A percentile compares a stretch with the other conserved stretches of the same genome.
These are phyloP conservation scores for Beauveria caledonica DNA, from an alignment of 2,329 filamentous ascomycete genomes.

Conservation along the genomic window DNA sequence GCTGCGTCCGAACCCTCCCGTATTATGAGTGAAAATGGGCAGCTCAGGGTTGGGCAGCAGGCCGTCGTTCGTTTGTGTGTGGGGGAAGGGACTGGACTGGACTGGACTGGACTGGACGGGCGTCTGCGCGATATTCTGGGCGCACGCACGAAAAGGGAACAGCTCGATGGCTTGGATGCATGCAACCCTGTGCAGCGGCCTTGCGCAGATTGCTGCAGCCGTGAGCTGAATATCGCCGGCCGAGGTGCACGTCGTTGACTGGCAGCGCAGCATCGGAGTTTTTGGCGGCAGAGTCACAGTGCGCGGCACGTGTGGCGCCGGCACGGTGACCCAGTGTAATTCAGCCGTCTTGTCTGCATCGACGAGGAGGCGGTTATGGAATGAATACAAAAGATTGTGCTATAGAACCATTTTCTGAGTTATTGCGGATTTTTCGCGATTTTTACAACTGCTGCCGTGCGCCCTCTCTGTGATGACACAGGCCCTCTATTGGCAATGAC, in stretches of 20 bases:
- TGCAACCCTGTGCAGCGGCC: neutral
- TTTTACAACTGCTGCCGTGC: neutral
- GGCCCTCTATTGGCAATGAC: neutral
- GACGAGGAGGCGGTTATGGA: neutral
- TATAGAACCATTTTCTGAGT: neutral
- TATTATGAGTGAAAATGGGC: neutral
- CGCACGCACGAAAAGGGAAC: neutral
- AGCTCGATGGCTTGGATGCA: neutral
- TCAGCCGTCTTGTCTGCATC: neutral
- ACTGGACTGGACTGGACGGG: neutral
- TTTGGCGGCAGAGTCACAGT: neutral
- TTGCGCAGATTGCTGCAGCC: neutral
- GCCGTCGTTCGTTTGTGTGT: neutral
- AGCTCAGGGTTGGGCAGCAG: constrained; percentile 5
- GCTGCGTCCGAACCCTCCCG: neutral
- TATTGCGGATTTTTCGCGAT: neutral
- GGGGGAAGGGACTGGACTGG: neutral
- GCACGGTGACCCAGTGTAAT: constrained; percentile 4
- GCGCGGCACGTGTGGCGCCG: constrained; percentile 2
- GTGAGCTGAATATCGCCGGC: neutral
- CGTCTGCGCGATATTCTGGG: constrained; percentile 8
- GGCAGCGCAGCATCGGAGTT: neutral
- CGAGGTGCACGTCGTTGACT: neutral
- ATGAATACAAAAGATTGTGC: neutral
- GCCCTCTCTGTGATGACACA: neutral